Base-by-base conservation (phyloP, 2,329 filamentous ascomycete species). In the Ophiostoma ips region DNA sequence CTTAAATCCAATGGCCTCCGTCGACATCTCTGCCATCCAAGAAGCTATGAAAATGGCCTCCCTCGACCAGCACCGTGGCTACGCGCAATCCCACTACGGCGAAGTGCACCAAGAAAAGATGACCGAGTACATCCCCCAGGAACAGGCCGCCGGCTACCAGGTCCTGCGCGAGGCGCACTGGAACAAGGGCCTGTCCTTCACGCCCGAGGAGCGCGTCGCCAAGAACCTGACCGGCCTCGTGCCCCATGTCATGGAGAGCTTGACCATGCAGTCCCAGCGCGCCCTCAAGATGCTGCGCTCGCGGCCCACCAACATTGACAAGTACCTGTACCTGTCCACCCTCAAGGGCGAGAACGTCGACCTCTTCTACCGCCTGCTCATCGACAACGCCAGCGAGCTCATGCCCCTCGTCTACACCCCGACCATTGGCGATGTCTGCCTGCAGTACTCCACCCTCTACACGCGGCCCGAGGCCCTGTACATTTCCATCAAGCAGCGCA, bases 391-490 rank as follows among this genome's bases (percentile, higher is more conserved):
- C 53, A 73, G 83, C 68, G 83, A 88, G 60, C 70, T 90, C 58
- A 89, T 87, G 69, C 86, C 86, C 46, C 71, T 90, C 56, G 86
- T 92, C 60, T 92, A 92, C 71, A 92, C 86, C 16, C 86, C 86
- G 43, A 89, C 85, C 61, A 88, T 98, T 60, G 92, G 92, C 61
- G 90, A 96, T 65, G 92, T 94, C 58, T 98, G 92, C 71, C 74
- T 95, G 64, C 84, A 90, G 68, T 98, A 94, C 79, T 95, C 89
- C 36, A 87, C 90, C 60, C 79, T 96, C 59, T 96, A 94, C 73
- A 94, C 89, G 53, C 84, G 89, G 58, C 89, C 92, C 19, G 92
- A 96, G 73, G 88, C 84, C 57, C 77, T 96, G 68, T 98, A 96
- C 71, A 85, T 98, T 57, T 95, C 89, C 54, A 95, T 87, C 68